phyloP scores from a whole-genome alignment of 257 asterid genomes.

The Salvia rosmarinus region DNA sequence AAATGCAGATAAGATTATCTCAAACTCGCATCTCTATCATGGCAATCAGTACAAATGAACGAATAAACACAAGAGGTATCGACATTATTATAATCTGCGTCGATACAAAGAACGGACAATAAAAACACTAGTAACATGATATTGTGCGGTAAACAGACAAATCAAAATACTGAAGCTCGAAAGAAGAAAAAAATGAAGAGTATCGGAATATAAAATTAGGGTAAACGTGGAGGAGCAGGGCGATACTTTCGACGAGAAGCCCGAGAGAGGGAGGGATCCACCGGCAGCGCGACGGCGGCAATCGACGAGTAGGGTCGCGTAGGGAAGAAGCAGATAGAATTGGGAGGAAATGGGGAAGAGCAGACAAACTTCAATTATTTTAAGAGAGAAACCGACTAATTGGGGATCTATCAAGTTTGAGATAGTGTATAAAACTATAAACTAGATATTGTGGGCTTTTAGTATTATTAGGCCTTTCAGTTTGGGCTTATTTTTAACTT shows the following conservation, averaged over 20 bases:
- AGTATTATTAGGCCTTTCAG: too few relatives aligned
- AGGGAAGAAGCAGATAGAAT: constrained; percentile 35
- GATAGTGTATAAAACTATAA: background rate
- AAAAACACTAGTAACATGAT: background rate
- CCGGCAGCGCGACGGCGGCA: constrained; percentile 31
- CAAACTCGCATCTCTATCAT: constrained; percentile 4
- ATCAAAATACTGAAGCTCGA: constrained; percentile 20
- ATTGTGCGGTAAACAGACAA: constrained; percentile 16
- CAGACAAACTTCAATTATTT: constrained; percentile 20
- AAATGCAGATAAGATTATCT: background rate
- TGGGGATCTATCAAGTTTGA: constrained; percentile 12
- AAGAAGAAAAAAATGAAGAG: constrained; percentile 3
- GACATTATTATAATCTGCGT: background rate
- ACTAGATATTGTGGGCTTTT: background rate
- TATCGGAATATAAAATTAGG: constrained; percentile 26
- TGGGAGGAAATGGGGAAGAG: constrained; percentile 18
- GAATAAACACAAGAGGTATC: background rate
- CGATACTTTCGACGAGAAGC: constrained; percentile 27
- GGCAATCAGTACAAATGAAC: background rate
- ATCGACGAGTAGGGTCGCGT: constrained; percentile 43
- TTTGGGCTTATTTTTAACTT: too few relatives aligned
- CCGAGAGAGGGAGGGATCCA: constrained; percentile 34
- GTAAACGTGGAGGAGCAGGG: constrained; percentile 7
- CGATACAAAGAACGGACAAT: background rate
- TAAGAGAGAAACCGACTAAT: background rate